Percentiles rank a stretch among this genome's conserved stretches.
Evolutionary conservation across 2,329 filamentous ascomycete genomes (phyloP).

Genomic region (Xylariales sp.): DNA sequence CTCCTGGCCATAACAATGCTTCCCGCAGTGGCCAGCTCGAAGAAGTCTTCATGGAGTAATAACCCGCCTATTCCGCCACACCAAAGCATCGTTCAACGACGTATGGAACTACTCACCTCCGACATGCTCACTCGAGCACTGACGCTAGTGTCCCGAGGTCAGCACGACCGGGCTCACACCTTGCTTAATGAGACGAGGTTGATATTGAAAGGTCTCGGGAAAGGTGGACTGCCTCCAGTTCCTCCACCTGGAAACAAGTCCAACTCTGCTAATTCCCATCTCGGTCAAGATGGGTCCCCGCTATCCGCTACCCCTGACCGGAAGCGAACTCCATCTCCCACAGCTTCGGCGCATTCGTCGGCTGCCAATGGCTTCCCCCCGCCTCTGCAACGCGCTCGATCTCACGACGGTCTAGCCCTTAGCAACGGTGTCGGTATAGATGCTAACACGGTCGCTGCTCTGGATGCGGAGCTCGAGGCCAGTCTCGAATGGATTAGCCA

Average conservation of each 20-base stretch:
- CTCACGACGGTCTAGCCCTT: constrained; percentile 54
- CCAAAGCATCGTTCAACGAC: constrained; percentile 87
- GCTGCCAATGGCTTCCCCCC: constrained; percentile 34
- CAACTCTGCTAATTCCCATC: constrained; percentile 45
- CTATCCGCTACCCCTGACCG: constrained; percentile 45
- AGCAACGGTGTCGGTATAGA: constrained; percentile 70
- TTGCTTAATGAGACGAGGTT: constrained; percentile 89
- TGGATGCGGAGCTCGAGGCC: constrained; percentile 86
- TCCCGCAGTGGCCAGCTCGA: constrained; percentile 59
- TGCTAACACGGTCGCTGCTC: constrained; percentile 70
- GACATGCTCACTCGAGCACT: constrained; percentile 95
- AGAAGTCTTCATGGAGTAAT: constrained; percentile 60
- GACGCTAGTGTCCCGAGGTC: constrained; percentile 82
- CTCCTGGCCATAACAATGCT: constrained; percentile 94
- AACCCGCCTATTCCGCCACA: constrained; percentile 88
- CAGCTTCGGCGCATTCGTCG: constrained; percentile 42
- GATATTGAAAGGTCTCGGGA: constrained; percentile 92
- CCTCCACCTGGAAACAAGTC: constrained; percentile 33
- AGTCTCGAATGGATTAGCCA: constrained; percentile 97
- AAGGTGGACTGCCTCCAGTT: constrained; percentile 87
- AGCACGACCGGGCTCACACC: constrained; percentile 91
- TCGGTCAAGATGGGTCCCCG: constrained; percentile 38
- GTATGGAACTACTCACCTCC: constrained; percentile 95
- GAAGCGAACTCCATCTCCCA: constrained; percentile 52
- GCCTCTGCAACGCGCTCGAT: constrained; percentile 45